A percentile compares a stretch with the other conserved stretches of the same genome.
phyloP scores from a whole-genome alignment of 1,284 basidiomycete species.

The Ustilago bromivora region DNA sequence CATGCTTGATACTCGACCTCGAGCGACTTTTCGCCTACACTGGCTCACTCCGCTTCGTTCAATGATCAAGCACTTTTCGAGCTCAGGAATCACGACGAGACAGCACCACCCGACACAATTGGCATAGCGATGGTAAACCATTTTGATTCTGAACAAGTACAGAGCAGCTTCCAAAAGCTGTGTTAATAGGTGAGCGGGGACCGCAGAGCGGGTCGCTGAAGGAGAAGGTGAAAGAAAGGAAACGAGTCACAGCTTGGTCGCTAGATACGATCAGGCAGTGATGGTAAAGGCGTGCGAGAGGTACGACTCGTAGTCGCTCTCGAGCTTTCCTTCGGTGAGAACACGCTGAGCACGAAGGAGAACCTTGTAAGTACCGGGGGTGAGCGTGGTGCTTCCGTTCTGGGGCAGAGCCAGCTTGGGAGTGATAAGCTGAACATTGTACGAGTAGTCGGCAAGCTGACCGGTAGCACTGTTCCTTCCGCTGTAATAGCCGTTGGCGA shows the following conservation, averaged over 20 bases:
- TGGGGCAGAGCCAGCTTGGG: slow-evolving; percentile 34
- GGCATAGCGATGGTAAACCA: neutral
- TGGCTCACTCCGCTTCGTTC: too few relatives aligned
- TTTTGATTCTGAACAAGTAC: neutral
- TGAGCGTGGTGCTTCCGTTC: slow-evolving; percentile 70
- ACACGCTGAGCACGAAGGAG: slow-evolving; percentile 76
- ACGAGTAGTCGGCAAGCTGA: slow-evolving; percentile 38
- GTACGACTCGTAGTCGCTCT: slow-evolving; percentile 76
- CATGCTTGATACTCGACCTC: too few relatives aligned
- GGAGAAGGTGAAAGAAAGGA: neutral
- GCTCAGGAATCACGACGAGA: too few relatives aligned
- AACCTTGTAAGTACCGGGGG: slow-evolving; percentile 76
- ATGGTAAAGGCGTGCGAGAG: slow-evolving; percentile 53
- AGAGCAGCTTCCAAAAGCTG: neutral
- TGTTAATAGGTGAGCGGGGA: slow-evolving; percentile 5
- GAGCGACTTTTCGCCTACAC: too few relatives aligned
- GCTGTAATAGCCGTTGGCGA: slow-evolving; percentile 35
- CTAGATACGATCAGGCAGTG: slow-evolving; percentile 19
- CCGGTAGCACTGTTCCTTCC: slow-evolving; percentile 48
- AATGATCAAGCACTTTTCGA: too few relatives aligned
- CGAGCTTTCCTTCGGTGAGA: slow-evolving; percentile 74
- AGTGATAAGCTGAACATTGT: slow-evolving; percentile 32
- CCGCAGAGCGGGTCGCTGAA: slow-evolving; percentile 11
- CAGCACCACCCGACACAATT: too few relatives aligned
- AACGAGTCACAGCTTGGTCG: neutral